A percentile compares a stretch with the other conserved stretches of the same genome.
These are phyloP conservation scores for Plectranthus barbatus DNA, from an alignment of 257 asterid genomes.

Conservation along the genomic window DNA sequence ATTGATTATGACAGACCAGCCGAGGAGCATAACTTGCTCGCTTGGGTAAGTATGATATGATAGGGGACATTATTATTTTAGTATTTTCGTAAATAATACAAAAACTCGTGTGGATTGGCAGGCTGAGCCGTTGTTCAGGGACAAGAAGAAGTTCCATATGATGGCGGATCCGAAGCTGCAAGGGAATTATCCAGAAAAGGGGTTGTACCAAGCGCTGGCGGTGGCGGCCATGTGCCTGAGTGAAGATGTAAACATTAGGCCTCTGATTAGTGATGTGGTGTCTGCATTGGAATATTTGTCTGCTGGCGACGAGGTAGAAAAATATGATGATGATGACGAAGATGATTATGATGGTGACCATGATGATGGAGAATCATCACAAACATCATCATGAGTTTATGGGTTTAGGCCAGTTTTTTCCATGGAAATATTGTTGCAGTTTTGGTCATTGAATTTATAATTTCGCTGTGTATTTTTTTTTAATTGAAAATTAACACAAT, in stretches of 20 bases:
- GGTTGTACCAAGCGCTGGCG: conserved; percentile 50
- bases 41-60: conserved; percentile 43
- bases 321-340: not conserved
- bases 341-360: not conserved
- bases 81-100: too few relatives aligned
- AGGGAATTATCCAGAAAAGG: conserved; percentile 42
- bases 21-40: conserved; percentile 35
- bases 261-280: conserved; percentile 45
- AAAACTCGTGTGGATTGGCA: not conserved
- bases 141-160: conserved; percentile 39
- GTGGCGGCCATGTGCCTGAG: conserved; percentile 66
- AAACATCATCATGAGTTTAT: not conserved
- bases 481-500: too few relatives aligned
- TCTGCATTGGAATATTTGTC: conserved; percentile 33
- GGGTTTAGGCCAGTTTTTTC: not conserved
- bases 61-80: too few relatives aligned
- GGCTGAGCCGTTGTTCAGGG: conserved; percentile 55
- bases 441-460: too few relatives aligned
- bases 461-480: too few relatives aligned
- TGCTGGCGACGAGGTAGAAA: not conserved
- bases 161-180: conserved; percentile 45
- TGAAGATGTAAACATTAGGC: conserved; percentile 50
- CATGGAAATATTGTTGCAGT: too few relatives aligned
- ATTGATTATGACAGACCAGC: conserved; percentile 39
- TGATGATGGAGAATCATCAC: not conserved